Percentiles rank a stretch among this genome's conserved stretches.
Conservation (phyloP, 768 basidiomycete genomes). For the Epithele typhae region DNA sequence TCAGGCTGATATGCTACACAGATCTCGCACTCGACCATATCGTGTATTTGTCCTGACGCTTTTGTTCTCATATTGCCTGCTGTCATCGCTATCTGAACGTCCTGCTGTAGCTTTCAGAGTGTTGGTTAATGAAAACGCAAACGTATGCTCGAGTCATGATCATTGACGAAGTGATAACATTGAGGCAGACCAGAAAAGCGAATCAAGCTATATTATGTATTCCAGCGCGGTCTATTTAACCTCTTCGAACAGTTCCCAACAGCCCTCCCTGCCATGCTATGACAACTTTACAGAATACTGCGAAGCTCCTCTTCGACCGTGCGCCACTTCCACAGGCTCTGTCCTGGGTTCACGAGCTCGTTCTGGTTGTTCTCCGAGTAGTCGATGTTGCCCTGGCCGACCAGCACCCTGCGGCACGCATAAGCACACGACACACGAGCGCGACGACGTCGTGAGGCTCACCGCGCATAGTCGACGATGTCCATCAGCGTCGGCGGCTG, state of each 20-base stretch:
- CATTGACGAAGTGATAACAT: no score
- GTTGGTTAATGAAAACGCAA: no score
- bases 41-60: conserved; percentile 11
- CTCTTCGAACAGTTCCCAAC: no score
- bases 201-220: no score
- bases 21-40: conserved; percentile 1
- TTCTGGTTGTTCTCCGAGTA: not conserved
- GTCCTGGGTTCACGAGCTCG: not conserved
- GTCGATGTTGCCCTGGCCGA: not conserved
- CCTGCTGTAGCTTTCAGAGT: conserved; percentile 3
- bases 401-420: not conserved
- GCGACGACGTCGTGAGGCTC: no score
- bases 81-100: conserved; percentile 11
- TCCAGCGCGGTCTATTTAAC: no score
- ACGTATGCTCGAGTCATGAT: no score
- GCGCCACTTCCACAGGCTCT: not conserved
- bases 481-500: no score
- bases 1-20: not conserved
- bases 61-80: conserved; percentile 4
- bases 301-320: not conserved
- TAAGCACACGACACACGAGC: not conserved
- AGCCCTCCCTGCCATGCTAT: no score
- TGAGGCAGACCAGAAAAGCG: no score
- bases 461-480: no score
- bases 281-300: no score